Percentiles rank a stretch among this genome's conserved stretches.
These are phyloP conservation scores for Ogataea haglerorum DNA, from an alignment of 805 yeast genomes.

Conservation along the genomic window DNA sequence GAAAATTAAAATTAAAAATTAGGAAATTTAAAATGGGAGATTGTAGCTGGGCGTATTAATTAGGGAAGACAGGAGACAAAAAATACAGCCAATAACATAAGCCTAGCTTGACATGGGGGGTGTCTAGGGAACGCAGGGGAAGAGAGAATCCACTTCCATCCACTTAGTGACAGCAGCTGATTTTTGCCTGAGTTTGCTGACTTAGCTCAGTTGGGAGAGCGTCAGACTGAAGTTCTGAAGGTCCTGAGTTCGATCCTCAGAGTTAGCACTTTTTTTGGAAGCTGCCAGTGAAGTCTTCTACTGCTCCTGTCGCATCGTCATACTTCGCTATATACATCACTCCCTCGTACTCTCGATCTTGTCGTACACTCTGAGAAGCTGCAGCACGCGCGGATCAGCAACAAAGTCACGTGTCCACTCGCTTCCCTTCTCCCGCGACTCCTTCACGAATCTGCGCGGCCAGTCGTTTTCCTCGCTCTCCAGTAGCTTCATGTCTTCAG, in stretches of 20 bases:
- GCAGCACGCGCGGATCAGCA: slow-evolving; percentile 64
- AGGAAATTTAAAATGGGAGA: neutral
- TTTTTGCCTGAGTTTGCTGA: slow-evolving; percentile 14
- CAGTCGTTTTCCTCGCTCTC: slow-evolving; percentile 75
- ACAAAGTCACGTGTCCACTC: slow-evolving; percentile 84
- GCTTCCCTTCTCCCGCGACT: slow-evolving; percentile 67
- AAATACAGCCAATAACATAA: no score
- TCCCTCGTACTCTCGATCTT: neutral
- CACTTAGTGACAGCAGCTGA: neutral
- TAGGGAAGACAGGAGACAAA: no score
- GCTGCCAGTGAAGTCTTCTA: neutral
- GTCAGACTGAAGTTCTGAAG: slow-evolving; percentile 29
- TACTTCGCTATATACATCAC: neutral
- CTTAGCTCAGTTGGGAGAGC: slow-evolving; percentile 30
- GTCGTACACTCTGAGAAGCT: slow-evolving; percentile 47
- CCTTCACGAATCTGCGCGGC: slow-evolving; percentile 81
- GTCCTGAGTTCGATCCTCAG: slow-evolving; percentile 29
- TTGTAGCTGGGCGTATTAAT: no score
- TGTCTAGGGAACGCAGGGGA: neutral
- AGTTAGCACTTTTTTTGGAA: slow-evolving; percentile 16
- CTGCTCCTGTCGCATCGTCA: no score
- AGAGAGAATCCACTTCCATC: neutral
- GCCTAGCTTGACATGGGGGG: neutral
- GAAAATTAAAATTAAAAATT: neutral
- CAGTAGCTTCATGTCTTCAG: slow-evolving; percentile 40